phyloP scores from a whole-genome alignment of 352 stramenopile genomes.

The Phytophthora foliorum region DNA sequence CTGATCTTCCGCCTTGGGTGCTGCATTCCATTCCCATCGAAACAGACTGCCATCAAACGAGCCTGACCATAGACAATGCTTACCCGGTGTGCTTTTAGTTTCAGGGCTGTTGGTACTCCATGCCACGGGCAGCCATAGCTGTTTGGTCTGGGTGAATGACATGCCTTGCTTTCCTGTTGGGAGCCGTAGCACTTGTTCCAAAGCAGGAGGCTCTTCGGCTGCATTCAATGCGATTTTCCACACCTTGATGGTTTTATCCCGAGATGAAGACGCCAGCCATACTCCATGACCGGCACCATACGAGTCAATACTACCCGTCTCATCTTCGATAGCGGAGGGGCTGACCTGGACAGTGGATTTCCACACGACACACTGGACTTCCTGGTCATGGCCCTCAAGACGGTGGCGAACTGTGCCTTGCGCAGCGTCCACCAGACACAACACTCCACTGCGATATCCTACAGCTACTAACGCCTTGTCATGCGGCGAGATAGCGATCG shows the following conservation, averaged over 20 bases:
- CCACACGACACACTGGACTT: conserved; percentile 75
- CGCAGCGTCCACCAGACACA: conserved; percentile 64
- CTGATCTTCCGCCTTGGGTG: conserved; percentile 3
- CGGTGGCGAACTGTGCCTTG: conserved; percentile 47
- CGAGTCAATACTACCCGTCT: background rate
- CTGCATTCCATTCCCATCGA: conserved; percentile 60
- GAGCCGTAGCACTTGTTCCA: conserved; percentile 52
- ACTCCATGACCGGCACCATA: conserved; percentile 2
- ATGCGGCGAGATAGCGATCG: conserved; percentile 60
- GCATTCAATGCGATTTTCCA: conserved; percentile 42
- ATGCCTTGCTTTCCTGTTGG: conserved; percentile 74
- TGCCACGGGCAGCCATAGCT: conserved; percentile 77
- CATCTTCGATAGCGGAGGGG: background rate
- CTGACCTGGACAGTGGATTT: background rate
- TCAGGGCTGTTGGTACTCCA: conserved; percentile 46
- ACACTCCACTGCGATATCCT: conserved; percentile 72
- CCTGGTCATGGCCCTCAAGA: conserved; percentile 73
- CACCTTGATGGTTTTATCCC: conserved; percentile 77
- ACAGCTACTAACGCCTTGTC: conserved; percentile 69
- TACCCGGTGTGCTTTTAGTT: no score
- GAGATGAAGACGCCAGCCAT: conserved; percentile 73
- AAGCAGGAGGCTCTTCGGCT: conserved; percentile 19
- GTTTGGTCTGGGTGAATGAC: conserved; percentile 72
- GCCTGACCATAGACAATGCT: conserved; percentile 67
- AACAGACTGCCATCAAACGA: conserved; percentile 78